Percentiles rank a stretch among this genome's conserved stretches.
Conservation (phyloP, 805 yeast genomes). For the Candida methanosorbosa region DNA sequence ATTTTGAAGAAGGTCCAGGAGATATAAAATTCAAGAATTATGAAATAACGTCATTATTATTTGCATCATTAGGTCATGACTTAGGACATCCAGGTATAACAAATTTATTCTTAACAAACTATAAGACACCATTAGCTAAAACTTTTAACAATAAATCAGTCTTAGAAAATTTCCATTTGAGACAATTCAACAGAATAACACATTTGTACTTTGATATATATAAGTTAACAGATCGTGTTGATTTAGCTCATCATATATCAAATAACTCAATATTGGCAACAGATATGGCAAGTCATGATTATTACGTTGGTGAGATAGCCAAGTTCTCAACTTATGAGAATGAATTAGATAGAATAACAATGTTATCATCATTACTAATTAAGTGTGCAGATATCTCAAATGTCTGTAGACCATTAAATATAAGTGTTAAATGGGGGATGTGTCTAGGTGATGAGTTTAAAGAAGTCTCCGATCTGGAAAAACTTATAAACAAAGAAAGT, state of each 20-base stretch:
- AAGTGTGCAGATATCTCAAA: constrained; percentile 96
- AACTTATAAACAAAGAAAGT: constrained; percentile 8
- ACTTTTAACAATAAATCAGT: constrained; percentile 59
- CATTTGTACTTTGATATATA: constrained; percentile 7
- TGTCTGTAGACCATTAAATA: constrained; percentile 70
- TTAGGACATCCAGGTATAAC: constrained; percentile 97
- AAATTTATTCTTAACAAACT: constrained; percentile 54
- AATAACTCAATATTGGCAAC: constrained; percentile 55
- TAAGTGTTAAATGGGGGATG: constrained; percentile 82
- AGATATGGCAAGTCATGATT: constrained; percentile 87
- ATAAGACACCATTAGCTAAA: constrained; percentile 54
- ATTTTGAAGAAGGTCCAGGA: constrained; percentile 3
- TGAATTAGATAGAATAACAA: constrained; percentile 18
- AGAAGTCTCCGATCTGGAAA: constrained; percentile 52
- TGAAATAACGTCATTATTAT: constrained; percentile 51
- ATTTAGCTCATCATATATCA: constrained; percentile 4
- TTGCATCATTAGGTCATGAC: constrained; percentile 92
- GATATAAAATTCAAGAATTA: constrained; percentile 6
- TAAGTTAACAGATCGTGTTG: background rate
- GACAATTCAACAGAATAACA: constrained; percentile 44
- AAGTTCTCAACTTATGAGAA: constrained; percentile 17
- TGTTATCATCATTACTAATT: constrained; percentile 61
- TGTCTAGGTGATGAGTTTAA: constrained; percentile 70
- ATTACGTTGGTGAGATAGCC: constrained; percentile 50
- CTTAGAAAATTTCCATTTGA: constrained; percentile 75